phyloP scores from a whole-genome alignment of 306 rosid genomes.

The Vigna radiata region DNA sequence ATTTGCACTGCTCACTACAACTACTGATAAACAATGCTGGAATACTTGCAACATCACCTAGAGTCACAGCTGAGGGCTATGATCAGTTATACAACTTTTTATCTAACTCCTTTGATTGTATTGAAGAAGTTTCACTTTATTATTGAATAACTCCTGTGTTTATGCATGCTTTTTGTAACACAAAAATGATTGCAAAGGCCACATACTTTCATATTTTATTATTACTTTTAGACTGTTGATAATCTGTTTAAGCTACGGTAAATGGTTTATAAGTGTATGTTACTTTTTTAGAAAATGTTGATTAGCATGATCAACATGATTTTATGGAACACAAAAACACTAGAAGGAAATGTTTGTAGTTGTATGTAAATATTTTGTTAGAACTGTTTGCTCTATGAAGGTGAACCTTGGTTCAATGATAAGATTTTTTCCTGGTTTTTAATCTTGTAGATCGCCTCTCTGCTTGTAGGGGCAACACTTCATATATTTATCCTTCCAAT shows the following conservation, averaged over 20 bases:
- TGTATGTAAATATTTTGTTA: conserved; percentile 36
- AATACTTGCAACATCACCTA: conserved; percentile 78
- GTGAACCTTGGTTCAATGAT: background rate
- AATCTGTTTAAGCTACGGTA: conserved; percentile 31
- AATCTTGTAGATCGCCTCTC: background rate
- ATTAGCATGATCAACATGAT: conserved; percentile 30
- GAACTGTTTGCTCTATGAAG: background rate
- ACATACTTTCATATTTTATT: conserved; percentile 9
- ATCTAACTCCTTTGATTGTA: conserved; percentile 12
- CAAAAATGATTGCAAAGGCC: background rate
- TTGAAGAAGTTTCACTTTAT: conserved; percentile 21
- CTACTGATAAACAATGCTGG: conserved; percentile 90
- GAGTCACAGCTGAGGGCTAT: conserved; percentile 76
- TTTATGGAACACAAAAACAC: conserved; percentile 24
- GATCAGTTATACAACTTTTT: conserved; percentile 68
- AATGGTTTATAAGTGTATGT: background rate
- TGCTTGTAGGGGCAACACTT: background rate
- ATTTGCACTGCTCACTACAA: conserved; percentile 83
- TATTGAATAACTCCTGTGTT: conserved; percentile 17
- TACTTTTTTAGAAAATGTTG: conserved; percentile 3
- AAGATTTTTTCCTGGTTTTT: background rate
- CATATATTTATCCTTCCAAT: background rate
- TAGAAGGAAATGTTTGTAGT: conserved; percentile 28
- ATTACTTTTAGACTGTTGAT: conserved; percentile 37
- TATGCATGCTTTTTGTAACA: conserved; percentile 19